Conservation (phyloP, 2,329 filamentous ascomycete genomes). For the Pseudogymnoascus verrucosus region DNA sequence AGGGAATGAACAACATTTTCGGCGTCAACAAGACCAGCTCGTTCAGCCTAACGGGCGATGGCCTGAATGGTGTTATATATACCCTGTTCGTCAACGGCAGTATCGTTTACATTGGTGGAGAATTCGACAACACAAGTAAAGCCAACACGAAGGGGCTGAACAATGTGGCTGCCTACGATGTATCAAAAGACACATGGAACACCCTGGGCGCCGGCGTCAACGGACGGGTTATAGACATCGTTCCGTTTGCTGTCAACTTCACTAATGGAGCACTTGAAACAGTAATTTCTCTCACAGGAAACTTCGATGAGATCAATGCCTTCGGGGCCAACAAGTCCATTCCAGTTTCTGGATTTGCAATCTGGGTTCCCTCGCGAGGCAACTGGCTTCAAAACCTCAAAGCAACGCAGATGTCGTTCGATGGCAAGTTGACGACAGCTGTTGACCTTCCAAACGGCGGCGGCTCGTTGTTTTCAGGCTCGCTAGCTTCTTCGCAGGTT, state of each 20-base stretch:
- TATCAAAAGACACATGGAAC: conserved; percentile 60
- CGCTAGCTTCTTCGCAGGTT: conserved; percentile 66
- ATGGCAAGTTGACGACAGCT: conserved; percentile 64
- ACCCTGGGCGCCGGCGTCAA: conserved; percentile 80
- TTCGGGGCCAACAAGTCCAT: conserved; percentile 57
- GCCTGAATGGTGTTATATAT: conserved; percentile 72
- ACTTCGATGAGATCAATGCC: conserved; percentile 64
- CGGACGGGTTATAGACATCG: conserved; percentile 65
- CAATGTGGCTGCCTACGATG: conserved; percentile 71
- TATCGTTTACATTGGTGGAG: conserved; percentile 71
- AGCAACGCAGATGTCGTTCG: conserved; percentile 54
- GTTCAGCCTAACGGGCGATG: conserved; percentile 56
- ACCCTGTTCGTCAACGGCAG: conserved; percentile 59
- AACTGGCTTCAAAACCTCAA: conserved; percentile 85
- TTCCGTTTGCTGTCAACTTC: conserved; percentile 72
- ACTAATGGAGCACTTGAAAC: conserved; percentile 60
- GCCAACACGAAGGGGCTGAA: conserved; percentile 56
- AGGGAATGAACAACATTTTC: conserved; percentile 66
- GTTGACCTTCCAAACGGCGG: conserved; percentile 52
- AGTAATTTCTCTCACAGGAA: conserved; percentile 71
- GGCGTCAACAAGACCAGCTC: conserved; percentile 58
- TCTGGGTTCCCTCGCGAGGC: conserved; percentile 79
- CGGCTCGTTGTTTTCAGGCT: conserved; percentile 72
- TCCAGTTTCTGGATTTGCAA: conserved; percentile 65
- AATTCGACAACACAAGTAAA: conserved; percentile 67